A percentile compares a stretch with the other conserved stretches of the same genome.
Evolutionary conservation across 352 stramenopile genomes (phyloP).

Genomic region (Pythium oligandrum): DNA sequence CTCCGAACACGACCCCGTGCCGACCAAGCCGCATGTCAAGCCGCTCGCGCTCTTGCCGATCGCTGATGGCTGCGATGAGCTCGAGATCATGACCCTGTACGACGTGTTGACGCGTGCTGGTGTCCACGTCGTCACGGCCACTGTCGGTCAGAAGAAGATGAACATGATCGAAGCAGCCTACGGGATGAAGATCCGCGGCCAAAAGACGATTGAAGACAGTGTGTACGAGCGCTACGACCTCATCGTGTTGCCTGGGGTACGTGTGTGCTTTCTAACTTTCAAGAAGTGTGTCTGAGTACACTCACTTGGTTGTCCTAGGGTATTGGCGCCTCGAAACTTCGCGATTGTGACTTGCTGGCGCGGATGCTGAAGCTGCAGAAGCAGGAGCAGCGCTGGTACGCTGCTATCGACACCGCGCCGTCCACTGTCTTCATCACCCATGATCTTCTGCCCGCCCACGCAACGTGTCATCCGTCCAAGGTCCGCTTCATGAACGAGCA

Average conservation of each 20-base stretch:
- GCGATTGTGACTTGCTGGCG: constrained; percentile 51
- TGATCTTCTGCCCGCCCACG: constrained; percentile 35
- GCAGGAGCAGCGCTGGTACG: constrained; percentile 41
- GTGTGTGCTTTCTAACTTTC: constrained; percentile 1
- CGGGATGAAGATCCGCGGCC: constrained; percentile 53
- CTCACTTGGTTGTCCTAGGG: constrained; percentile 22
- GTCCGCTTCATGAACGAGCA: constrained; percentile 36
- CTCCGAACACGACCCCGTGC: constrained; percentile 15
- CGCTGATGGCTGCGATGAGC: constrained; percentile 58
- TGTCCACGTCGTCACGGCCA: constrained; percentile 52
- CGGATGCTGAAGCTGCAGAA: constrained; percentile 64
- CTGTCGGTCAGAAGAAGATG: constrained; percentile 41
- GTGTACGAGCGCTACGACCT: constrained; percentile 59
- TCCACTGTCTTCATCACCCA: constrained; percentile 39
- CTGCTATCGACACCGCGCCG: constrained; percentile 43
- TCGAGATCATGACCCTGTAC: constrained; percentile 60
- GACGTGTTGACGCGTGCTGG: constrained; percentile 53
- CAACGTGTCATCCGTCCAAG: constrained; percentile 42
- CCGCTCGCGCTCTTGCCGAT: constrained; percentile 57
- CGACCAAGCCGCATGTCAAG: constrained; percentile 33
- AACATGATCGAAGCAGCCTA: constrained; percentile 65
- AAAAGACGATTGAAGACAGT: constrained; percentile 64
- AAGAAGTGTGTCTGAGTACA: not conserved
- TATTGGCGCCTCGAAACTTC: constrained; percentile 30
- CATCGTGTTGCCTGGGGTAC: constrained; percentile 66